Evolutionary conservation across 495 filamentous ascomycete genomes (phyloP), one percentile per base, ranked within the genome.

Genomic region (Lophiotrema nucula): DNA sequence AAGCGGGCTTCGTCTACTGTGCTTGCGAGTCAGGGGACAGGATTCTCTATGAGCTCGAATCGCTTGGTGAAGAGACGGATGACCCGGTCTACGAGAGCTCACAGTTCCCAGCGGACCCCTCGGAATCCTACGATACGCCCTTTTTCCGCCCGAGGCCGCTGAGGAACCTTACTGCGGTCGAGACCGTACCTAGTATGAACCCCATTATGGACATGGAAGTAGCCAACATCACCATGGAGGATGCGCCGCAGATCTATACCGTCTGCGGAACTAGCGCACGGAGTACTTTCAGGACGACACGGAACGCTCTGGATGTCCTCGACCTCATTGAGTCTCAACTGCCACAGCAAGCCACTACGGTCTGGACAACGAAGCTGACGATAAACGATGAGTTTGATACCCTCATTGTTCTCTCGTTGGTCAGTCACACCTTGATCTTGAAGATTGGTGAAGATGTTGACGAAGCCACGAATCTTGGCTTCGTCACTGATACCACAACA

Each of bases 371-470:
- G 0, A 97, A 95, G 64, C 77, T 93, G 43, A 87, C 83, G n/a
- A 82, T 81, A 16, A 73, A 77, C 13, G 93, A 99, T 67, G 83
- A 92, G 60, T 96, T 82, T 65, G 91, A 99, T 73, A 64, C 84
- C 11, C 87, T 88, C 58, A 88, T 90, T 45, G 74, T 90, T 25
- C 76, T 90, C 8, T 87, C 82, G 2, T 85, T 88, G 54, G 86
- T 87, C 42, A 80, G 81, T 6, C 6, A 8, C 24, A 90, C 95
- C 0, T 76, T 97, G 13, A 90, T 97, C 3, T 77, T 99, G 19
- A 90, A 88, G 58, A 96, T 99, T 55, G 95, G 93, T 10, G 93
- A 97, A 70, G 95, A 89, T 4, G 93, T 99, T 0, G 91, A 96
- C 69, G 90, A 97, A 72, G 91, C 96, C 5, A 88, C 85, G 11